Evolutionary conservation across 306 rosid genomes (phyloP), one percentile per base, ranked within the genome.

Genomic region (Rubus idaeus): DNA sequence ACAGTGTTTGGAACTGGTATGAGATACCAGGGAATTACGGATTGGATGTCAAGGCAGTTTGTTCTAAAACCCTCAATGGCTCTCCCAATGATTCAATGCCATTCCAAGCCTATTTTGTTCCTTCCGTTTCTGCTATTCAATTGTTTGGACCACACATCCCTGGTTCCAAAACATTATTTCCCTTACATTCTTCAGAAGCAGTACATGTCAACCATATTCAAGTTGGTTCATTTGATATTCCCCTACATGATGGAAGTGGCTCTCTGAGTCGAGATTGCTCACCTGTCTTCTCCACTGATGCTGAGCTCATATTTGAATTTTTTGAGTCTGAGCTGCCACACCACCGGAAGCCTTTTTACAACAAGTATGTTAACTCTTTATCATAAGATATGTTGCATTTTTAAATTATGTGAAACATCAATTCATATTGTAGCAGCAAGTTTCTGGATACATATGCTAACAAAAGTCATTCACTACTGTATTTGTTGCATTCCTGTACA

Each of bases 11-110:
- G 81, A 57, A 77, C 75, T 77, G 75, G 81, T 58, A 69, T 10
- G 81, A 77, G 62, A 70, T 68, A 37, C 81, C 63, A 8, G 76
- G 81, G 70, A 78, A 78, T 40, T 70, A 70, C 1, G 76, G 81
- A 45, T 39, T 78, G 64, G 76, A 58, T 37, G 76, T 78, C 64
- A 61, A 78, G 70, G 76, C 35, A 70, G 63, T 47, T 70, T 58
- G 42, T 78, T 62, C 71, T 37, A 26, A 45, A 42, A 78, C 41
- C 60, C 40, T 60, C 17, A 70, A 41, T n/a, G 76, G 76, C 6
- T n/a, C 44, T 18, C 58, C 51, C 17, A 60, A 8, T 60, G 78
- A 74, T 60, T 70, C 81, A 35, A 49, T n/a, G 18, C 16, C 63
- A n/a, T 78, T 47, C 41, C 35, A 9, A 13, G 71, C 81, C 10